Conservation (phyloP, 1,284 basidiomycete genomes). For the Ustilago shanxiensis region DNA sequence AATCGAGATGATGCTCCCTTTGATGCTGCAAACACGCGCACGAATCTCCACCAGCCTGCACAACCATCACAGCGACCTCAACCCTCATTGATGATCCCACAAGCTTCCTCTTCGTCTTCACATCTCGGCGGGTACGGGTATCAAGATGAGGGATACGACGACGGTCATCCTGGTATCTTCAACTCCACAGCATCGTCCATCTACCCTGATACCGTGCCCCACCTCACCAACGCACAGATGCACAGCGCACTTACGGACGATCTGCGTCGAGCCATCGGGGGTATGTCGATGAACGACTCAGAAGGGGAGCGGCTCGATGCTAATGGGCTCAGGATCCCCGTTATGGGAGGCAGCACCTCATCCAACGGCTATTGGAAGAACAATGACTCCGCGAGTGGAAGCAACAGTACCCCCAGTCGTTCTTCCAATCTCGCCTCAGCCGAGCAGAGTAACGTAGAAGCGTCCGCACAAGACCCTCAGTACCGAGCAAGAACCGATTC, state of each 20-base stretch:
- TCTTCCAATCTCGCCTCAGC: conserved; percentile 7
- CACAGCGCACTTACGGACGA: conserved; percentile 62
- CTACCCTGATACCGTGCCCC: conserved; percentile 61
- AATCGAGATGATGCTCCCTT: conserved; percentile 23
- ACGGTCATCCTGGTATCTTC: conserved; percentile 44
- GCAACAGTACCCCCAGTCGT: conserved; percentile 14
- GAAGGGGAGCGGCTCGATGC: conserved; percentile 46
- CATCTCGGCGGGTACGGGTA: conserved; percentile 30
- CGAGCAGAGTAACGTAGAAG: neutral
- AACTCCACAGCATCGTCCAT: conserved; percentile 45
- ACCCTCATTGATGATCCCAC: conserved; percentile 43
- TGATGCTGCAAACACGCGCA: conserved; percentile 9
- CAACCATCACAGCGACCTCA: conserved; percentile 31
- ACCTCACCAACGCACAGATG: conserved; percentile 51
- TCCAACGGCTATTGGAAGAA: conserved; percentile 47
- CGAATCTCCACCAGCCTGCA: conserved; percentile 16
- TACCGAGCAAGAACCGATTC: conserved; percentile 24
- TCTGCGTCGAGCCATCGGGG: conserved; percentile 60
- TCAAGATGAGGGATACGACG: conserved; percentile 54
- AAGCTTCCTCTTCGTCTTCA: conserved; percentile 30
- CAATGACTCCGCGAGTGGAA: conserved; percentile 16
- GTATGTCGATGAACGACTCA: conserved; percentile 49
- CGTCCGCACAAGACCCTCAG: conserved; percentile 3
- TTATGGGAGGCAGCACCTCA: conserved; percentile 33
- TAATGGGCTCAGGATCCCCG: conserved; percentile 43